A percentile compares a stretch with the other conserved stretches of the same genome.
Conservation (phyloP, 805 yeast species). For the Crinitomyces ghanaensis region DNA sequence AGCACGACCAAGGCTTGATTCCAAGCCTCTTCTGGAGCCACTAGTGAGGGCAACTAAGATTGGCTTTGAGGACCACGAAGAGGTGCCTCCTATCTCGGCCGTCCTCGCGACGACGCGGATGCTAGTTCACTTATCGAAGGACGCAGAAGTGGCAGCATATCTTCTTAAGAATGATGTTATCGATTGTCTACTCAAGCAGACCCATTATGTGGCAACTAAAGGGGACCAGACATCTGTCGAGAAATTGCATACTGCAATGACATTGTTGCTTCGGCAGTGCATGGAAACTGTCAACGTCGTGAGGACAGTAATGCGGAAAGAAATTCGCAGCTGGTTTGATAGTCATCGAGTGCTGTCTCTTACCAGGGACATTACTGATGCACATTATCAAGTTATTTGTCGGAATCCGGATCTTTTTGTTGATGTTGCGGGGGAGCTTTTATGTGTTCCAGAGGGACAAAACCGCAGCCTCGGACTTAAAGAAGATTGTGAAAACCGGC, state of each 20-base stretch:
- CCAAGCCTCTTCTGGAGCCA: too few species aligned
- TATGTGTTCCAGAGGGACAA: conserved; percentile 15
- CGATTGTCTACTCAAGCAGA: conserved; percentile 34
- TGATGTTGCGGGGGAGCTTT: conserved; percentile 27
- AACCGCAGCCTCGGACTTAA: conserved; percentile 18
- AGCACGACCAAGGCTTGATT: too few species aligned
- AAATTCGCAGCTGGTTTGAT: conserved; percentile 35
- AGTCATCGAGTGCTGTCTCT: conserved; percentile 24
- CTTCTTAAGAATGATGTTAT: conserved; percentile 41
- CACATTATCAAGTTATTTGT: conserved; percentile 19
- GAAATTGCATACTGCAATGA: conserved; percentile 37
- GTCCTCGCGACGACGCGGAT: conserved; percentile 47
- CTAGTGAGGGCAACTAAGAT: too few species aligned
- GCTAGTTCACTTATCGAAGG: conserved; percentile 41
- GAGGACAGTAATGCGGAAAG: conserved; percentile 37
- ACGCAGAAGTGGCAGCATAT: conserved; percentile 29
- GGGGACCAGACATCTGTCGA: conserved; percentile 30
- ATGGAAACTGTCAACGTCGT: conserved; percentile 50
- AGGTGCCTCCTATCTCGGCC: too few species aligned
- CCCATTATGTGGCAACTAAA: conserved; percentile 29
- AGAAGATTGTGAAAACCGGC: conserved; percentile 11
- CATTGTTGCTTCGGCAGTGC: conserved; percentile 52
- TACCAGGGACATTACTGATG: too few species aligned
- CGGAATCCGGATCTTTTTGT: conserved; percentile 40
- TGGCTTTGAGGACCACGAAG: too few species aligned